Evolutionary conservation across 441 rosid species (phyloP), one percentile per base, ranked within the genome.

Genomic region (Jatropha multifida): DNA sequence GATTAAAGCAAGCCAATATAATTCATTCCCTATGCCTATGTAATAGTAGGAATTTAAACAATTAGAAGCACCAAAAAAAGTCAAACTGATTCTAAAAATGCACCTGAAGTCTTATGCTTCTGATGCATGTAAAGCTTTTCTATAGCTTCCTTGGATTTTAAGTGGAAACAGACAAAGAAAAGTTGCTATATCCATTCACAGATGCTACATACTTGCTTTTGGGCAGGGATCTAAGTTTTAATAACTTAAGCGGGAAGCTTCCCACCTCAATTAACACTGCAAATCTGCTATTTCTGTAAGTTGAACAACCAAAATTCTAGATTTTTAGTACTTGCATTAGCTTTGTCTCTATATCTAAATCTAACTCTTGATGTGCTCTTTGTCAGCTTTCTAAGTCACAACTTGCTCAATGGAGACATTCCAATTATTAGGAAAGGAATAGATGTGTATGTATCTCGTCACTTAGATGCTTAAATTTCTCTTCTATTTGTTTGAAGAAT

Each of bases 171-270:
- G 27, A 56, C 61, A 56, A 6, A 20, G 61, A 56, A 56, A 56
- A 7, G 26, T n/a, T 56, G 26, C 3, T 56, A 3, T 56, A 56
- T 56, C 61, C 18, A 10, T 56, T 56, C 61, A 56, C 61, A 4
- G 27, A 56, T 56, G 61, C 61, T 59, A 20, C 3, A n/a, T 59
- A 10, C 15, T 11, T 72, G 15, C 48, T 63, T 75, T 73, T 68
- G 79, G 44, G 63, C 66, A 87, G 88, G 73, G 87, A 87, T 78
- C 81, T 85, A 64, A 82, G 88, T 76, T 87, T 83, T 62, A 85
- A 87, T 65, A 76, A 65, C 14, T 64, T 87, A 79, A 59, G n/a
- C 4, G 88, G 88, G 46, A 73, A 76, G 52, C 67, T 85, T 76
- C 82, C 85, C 18, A 27, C 55, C 23, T 46, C 71, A 3, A 66